These are phyloP conservation scores for Neoscytalidium dimidiatum DNA, from an alignment of 2,329 filamentous ascomycete genomes.

Conservation along the genomic window DNA sequence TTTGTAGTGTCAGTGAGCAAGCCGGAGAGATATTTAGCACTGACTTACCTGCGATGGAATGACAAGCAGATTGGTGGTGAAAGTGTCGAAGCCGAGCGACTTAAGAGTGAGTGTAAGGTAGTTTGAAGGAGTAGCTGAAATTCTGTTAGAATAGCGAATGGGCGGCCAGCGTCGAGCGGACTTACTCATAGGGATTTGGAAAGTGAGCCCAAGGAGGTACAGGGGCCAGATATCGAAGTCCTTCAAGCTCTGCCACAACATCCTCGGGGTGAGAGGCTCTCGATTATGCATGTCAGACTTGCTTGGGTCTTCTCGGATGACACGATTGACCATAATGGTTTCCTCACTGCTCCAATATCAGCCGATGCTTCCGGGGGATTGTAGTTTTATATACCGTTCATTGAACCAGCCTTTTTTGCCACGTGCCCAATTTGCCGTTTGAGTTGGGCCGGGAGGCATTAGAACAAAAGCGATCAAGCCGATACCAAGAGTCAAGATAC, in stretches of 20 bases:
- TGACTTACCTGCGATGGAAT: conserved; percentile 22
- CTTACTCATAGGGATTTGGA: conserved; percentile 25
- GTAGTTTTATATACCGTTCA: background rate
- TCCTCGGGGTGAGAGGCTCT: conserved; percentile 25
- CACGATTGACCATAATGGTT: conserved; percentile 29
- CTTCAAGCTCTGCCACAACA: conserved; percentile 26
- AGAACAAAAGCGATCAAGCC: conserved; percentile 25
- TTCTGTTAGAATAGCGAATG: too few relatives aligned
- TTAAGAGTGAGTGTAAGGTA: conserved; percentile 28
- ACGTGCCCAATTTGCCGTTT: conserved; percentile 32
- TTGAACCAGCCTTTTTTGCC: conserved; percentile 37
- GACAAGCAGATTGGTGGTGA: conserved; percentile 24
- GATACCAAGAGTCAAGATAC: conserved; percentile 24
- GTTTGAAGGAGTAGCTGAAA: conserved; percentile 22
- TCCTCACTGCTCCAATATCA: conserved; percentile 22
- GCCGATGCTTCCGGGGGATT: background rate
- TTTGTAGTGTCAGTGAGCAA: too few relatives aligned
- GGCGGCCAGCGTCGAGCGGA: too few relatives aligned
- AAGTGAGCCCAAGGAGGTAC: conserved; percentile 27
- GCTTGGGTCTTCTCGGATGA: conserved; percentile 28
- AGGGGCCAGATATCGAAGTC: conserved; percentile 29
- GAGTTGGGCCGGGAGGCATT: conserved; percentile 28
- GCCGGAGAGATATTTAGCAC: too few relatives aligned
- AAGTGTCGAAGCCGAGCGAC: conserved; percentile 28
- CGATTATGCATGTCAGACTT: conserved; percentile 32